Base-by-base conservation (phyloP, 805 yeast species). In the Candida xiaguanensis region DNA sequence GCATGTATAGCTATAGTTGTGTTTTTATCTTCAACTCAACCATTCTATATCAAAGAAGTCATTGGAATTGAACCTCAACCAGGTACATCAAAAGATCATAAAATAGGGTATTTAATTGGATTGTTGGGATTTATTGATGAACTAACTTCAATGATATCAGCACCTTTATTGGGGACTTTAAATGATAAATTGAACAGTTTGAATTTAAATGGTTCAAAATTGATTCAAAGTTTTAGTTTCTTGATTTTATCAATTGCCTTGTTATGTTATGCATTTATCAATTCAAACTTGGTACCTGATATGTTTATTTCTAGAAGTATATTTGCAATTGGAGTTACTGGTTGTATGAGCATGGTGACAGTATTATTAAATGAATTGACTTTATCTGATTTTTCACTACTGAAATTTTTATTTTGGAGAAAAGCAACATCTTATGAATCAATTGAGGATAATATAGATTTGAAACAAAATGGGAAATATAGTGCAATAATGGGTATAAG, bases 111-210 rank as follows among this genome's bases (percentile, higher is more conserved):
- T 19, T 43, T 58, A 19, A 58, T 65, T 9, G 73, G 73, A 2
- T 44, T 52, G 6, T 45, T 67, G 30, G 71, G 71, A 1, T 72
- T 79, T 30, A 72, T 70, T 13, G 89, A 82, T 53, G 89, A 83
- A 52, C 42, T 81, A 8, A 58, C 77, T 0, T 67, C 78, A 4
- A 72, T 82, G 36, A 34, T 67, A 0, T 48, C 70, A 13, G 72
- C 84, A 9, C 89, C 90, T 0, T 56, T 81, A 16, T 59, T 81
- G 45, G 91, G 90, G 3, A 74, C 82, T 0, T 50, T 78, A 19
- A 70, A 78, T 46, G 90, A 83, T 51, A 71, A 73, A 47, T 57
- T 80, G 36, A 56, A 57, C 22, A 48, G 41, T 5, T n/a, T 33
- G 19, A 34, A 34, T 3, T 39, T 59, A 8, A 53, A 63, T 26